These are phyloP conservation scores for Macrolepiota dolichaula DNA, from an alignment of 768 basidiomycete genomes.

Conservation along the genomic window DNA sequence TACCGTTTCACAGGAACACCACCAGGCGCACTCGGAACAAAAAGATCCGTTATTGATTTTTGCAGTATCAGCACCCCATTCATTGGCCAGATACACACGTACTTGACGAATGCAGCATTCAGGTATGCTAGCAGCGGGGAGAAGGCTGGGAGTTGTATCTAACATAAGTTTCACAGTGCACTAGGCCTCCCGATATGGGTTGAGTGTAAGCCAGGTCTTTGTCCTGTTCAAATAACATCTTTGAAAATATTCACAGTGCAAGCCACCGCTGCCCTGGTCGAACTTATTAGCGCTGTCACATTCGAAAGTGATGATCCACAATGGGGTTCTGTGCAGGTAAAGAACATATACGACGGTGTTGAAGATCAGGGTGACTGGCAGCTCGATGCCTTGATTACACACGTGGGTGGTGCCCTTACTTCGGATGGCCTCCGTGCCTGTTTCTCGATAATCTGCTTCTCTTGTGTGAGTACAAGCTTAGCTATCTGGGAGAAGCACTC, in stretches of 20 bases:
- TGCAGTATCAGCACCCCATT: neutral
- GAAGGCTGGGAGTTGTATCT: too few species aligned
- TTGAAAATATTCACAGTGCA: neutral
- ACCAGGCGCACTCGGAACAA: neutral
- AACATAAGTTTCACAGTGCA: neutral
- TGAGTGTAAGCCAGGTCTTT: neutral
- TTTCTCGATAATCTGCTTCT: neutral
- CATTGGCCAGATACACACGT: neutral
- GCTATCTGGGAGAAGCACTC: too few species aligned
- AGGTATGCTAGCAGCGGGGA: neutral
- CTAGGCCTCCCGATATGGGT: neutral
- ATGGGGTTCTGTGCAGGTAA: neutral
- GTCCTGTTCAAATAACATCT: neutral
- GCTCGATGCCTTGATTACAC: neutral
- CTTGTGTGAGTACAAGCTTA: too few species aligned
- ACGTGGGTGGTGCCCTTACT: neutral
- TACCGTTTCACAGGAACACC: too few species aligned
- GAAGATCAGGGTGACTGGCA: neutral
- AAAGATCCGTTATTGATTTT: neutral
- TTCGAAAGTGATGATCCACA: neutral
- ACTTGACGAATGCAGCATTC: neutral
- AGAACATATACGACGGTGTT: neutral
- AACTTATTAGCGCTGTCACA: neutral
- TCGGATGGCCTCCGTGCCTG: neutral
- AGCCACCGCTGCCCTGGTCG: neutral